These are phyloP conservation scores for Gautieria morchelliformis DNA, from an alignment of 768 basidiomycete genomes.

Conservation along the genomic window DNA sequence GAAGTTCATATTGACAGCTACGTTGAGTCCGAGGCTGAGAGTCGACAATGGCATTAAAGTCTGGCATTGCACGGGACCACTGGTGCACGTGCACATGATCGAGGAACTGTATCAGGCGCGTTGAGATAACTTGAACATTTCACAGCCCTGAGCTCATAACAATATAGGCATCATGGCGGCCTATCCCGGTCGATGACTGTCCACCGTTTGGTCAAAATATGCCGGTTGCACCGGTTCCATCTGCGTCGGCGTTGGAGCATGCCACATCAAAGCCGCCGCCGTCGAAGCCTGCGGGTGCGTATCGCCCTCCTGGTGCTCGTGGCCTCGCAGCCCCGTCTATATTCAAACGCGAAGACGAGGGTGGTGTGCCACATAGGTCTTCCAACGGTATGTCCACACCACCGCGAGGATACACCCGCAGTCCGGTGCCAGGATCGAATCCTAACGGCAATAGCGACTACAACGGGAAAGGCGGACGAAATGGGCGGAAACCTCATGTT, in stretches of 20 bases:
- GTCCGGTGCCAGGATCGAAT: conserved; percentile 37
- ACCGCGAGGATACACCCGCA: conserved; percentile 48
- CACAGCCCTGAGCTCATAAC: not conserved
- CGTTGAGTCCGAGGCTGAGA: conserved; percentile 86
- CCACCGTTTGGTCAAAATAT: conserved; percentile 59
- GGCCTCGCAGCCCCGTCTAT: conserved; percentile 81
- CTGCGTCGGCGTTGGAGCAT: conserved; percentile 42
- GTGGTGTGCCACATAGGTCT: conserved; percentile 48
- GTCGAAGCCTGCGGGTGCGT: conserved; percentile 73
- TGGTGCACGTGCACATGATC: conserved; percentile 72
- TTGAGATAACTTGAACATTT: conserved; percentile 12
- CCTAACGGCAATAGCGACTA: conserved; percentile 22
- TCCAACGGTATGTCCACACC: conserved; percentile 51
- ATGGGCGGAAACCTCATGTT: conserved; percentile 44
- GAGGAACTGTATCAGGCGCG: conserved; percentile 83
- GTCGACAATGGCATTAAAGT: conserved; percentile 98
- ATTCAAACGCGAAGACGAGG: conserved; percentile 90
- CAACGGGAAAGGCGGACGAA: conserved; percentile 11
- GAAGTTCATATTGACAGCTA: conserved; percentile 86
- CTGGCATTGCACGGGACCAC: conserved; percentile 83
- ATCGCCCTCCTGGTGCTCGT: conserved; percentile 88
- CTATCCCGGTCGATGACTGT: conserved; percentile 53
- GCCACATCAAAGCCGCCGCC: conserved; percentile 46
- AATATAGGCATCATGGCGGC: conserved; percentile 56
- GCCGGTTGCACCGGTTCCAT: conserved; percentile 60